Evolutionary conservation across 306 rosid genomes (phyloP).

Genomic region (Cucurbita ficifolia): DNA sequence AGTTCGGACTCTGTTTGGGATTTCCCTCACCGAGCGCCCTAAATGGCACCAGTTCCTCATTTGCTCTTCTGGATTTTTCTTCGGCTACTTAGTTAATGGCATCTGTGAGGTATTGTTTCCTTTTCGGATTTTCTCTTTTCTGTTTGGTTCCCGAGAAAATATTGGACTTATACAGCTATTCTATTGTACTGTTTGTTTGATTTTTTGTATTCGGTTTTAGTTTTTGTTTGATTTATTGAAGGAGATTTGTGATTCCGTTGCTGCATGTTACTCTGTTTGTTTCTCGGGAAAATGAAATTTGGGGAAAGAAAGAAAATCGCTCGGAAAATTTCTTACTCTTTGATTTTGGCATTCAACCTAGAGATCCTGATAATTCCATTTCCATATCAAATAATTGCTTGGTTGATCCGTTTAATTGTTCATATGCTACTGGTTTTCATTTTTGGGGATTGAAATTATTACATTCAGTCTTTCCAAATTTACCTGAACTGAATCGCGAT

Average conservation of each 20-base stretch:
- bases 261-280: not conserved
- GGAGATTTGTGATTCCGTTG: not conserved
- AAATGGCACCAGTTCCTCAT: conserved; percentile 82
- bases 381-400: not conserved
- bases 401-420: not conserved
- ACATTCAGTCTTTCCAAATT: not conserved
- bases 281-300: not conserved
- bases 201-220: not conserved
- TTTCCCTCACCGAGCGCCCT: conserved; percentile 76
- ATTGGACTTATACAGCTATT: not conserved
- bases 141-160: conserved; percentile 12
- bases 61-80: conserved; percentile 93
- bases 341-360: not conserved
- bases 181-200: not conserved
- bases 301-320: not conserved
- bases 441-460: not conserved
- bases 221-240: not conserved
- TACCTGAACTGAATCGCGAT: not conserved
- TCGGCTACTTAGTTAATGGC: conserved; percentile 88
- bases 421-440: not conserved
- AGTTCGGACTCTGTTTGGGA: conserved; percentile 67
- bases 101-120: conserved; percentile 62
- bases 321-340: not conserved
- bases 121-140: conserved; percentile 1
- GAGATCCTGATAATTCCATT: not conserved